Percentiles rank a stretch among this genome's conserved stretches.
phyloP scores from a whole-genome alignment of 768 basidiomycete genomes.

The Mycena capillaripes region DNA sequence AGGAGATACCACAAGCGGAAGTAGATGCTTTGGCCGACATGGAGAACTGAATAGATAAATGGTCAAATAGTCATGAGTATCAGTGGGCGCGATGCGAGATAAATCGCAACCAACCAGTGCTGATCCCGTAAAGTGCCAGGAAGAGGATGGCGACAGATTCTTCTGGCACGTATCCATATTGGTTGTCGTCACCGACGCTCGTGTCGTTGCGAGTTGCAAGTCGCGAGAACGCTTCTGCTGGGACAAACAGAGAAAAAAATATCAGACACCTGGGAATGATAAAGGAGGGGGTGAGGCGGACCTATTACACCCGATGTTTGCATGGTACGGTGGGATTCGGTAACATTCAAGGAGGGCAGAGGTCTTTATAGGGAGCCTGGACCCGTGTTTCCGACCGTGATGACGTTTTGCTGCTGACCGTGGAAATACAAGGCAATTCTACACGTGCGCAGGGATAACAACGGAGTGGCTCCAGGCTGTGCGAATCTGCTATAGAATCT shows the following conservation, averaged over 20 bases:
- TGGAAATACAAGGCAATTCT: too few relatives aligned
- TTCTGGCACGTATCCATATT: constrained; percentile 22
- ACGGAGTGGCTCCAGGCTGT: too few relatives aligned
- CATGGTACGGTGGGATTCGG: too few relatives aligned
- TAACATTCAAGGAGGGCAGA: too few relatives aligned
- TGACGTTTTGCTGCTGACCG: too few relatives aligned
- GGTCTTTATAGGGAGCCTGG: too few relatives aligned
- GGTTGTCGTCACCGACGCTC: neutral
- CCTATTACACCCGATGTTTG: too few relatives aligned
- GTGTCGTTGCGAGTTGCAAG: neutral
- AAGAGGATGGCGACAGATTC: constrained; percentile 13
- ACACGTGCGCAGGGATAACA: too few relatives aligned
- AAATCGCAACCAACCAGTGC: constrained; percentile 51
- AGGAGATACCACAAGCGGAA: constrained; percentile 67
- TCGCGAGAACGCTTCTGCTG: neutral
- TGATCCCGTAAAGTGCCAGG: constrained; percentile 51
- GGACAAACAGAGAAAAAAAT: neutral
- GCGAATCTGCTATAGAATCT: too few relatives aligned
- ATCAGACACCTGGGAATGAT: too few relatives aligned
- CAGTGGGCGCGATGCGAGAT: neutral
- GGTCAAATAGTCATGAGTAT: neutral
- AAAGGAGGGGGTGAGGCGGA: too few relatives aligned
- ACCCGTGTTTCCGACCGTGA: too few relatives aligned
- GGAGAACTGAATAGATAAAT: constrained; percentile 54
- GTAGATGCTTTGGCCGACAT: constrained; percentile 58